A percentile compares a stretch with the other conserved stretches of the same genome.
These are phyloP conservation scores for Macrophomina pseudophaseolina DNA, from an alignment of 2,329 filamentous ascomycete genomes.

Conservation along the genomic window DNA sequence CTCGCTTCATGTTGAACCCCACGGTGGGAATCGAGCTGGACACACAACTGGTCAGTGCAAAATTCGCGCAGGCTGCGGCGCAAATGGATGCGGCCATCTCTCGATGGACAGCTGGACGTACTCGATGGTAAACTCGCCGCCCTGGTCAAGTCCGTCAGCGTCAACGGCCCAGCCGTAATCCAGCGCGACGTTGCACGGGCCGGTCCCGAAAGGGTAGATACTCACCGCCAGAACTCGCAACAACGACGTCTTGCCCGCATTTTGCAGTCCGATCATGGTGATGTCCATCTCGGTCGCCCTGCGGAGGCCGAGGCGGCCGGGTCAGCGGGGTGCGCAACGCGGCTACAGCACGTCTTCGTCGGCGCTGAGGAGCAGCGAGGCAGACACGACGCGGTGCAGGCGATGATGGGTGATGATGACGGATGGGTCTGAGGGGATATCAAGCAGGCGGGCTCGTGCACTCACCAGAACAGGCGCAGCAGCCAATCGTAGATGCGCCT, in stretches of 20 bases:
- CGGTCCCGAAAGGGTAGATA: constrained; percentile 42
- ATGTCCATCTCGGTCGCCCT: constrained; percentile 99
- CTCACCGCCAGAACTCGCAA: constrained; percentile 93
- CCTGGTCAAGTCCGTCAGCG: constrained; percentile 59
- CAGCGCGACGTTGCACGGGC: constrained; percentile 36
- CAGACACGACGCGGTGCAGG: constrained; percentile 5
- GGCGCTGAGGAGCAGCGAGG: constrained; percentile 2
- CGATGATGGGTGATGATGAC: constrained; percentile 8
- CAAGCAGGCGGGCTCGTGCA: constrained; percentile 32
- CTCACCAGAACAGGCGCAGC: constrained; percentile 94
- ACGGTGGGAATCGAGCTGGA: constrained; percentile 94
- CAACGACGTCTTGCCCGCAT: constrained; percentile 96
- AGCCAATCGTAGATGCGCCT: constrained; percentile 98
- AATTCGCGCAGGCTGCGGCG: constrained; percentile 12
- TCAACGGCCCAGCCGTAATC: constrained; percentile 10
- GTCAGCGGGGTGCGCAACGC: constrained; percentile 24
- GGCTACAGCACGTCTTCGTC: background rate
- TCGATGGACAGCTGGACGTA: constrained; percentile 60
- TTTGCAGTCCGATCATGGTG: constrained; percentile 97
- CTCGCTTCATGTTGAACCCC: constrained; percentile 98
- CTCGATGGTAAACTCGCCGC: constrained; percentile 98
- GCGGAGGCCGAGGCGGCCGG: constrained; percentile 34
- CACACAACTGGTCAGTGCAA: constrained; percentile 25
- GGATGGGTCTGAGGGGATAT: constrained; percentile 28
- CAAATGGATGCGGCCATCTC: constrained; percentile 30